Base-by-base conservation (phyloP, 257 asterid species). In the Osmanthus fragrans region DNA sequence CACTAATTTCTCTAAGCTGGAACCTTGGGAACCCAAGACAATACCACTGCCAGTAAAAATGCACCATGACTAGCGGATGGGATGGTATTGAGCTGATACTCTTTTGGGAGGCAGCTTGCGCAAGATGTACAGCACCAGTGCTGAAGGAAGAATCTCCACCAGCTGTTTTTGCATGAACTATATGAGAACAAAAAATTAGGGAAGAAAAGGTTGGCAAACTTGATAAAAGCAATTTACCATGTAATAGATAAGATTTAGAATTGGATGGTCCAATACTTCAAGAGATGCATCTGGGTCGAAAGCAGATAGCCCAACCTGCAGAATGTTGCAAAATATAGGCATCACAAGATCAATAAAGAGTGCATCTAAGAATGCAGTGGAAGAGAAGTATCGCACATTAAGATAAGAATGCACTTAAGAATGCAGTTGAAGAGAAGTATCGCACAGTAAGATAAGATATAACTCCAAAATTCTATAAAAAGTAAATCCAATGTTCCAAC, bases 261-360 rank as follows among this genome's bases (percentile, higher is more conserved):
- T 73, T 27, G 98, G 98, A 88, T 94, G 97, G 82, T 91, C 76
- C 85, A 94, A 77, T 42, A 92, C 97, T 18, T 94, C 93, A 72
- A 94, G 94, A 32, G 97, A 82, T 47, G 95, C 97, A 82, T 92
- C 87, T 23, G 77, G 36, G 76, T 94, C 94, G 76, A 94, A 88
- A 74, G 98, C 97, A 37, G 97, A 91, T 18, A 94, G 90, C 79
- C 73, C 80, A 83, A 90, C 94, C 98, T 94, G 92, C 83, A 84
- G 33, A 73, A 39, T 25, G 76, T 75, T 1, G 76, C 33, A 68
- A 67, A 58, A 60, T 71, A 73, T 29, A 32, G 49, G 64, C 68
- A 23, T 13, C 29, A 76, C 70, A 40, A 66, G 7, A 45, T n/a
- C 29, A 37, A 42, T 13, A 72, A 34, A 60, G 40, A 11, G 21